Conservation (phyloP, 768 basidiomycete species). For the Rhizopogon salebrosus region DNA sequence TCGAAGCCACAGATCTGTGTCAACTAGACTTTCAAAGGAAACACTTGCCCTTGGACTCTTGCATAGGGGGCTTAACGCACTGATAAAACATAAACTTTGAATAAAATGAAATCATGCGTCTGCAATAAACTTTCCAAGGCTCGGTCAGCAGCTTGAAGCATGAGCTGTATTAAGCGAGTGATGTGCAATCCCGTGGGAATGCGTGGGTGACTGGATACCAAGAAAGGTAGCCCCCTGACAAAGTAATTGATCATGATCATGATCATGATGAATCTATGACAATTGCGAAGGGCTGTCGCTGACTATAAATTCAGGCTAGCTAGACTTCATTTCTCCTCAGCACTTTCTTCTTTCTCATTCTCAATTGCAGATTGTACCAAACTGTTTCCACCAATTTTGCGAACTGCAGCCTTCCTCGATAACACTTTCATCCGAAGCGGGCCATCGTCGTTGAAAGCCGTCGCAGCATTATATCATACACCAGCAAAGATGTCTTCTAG, state of each 20-base stretch:
- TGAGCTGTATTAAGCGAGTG: background rate
- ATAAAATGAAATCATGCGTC: background rate
- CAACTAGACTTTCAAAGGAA: background rate
- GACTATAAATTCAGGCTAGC: slow-evolving; percentile 15
- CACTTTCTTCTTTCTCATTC: background rate
- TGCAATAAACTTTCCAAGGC: no score
- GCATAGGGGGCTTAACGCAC: no score
- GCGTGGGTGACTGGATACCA: slow-evolving; percentile 18
- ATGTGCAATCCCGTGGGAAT: slow-evolving; percentile 9
- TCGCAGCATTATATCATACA: background rate
- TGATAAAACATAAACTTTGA: background rate
- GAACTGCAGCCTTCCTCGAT: background rate
- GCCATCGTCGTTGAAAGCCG: background rate
- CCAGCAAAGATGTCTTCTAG: slow-evolving; percentile 11
- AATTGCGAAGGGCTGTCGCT: background rate
- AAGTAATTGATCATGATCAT: no score
- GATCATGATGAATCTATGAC: no score
- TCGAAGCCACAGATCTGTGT: background rate
- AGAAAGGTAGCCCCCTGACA: slow-evolving; percentile 16
- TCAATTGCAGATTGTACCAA: background rate
- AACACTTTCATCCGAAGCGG: background rate
- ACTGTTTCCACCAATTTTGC: background rate
- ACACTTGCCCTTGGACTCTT: background rate
- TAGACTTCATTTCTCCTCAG: background rate
- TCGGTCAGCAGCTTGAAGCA: background rate